These are phyloP conservation scores for Aspergillus fumigatus DNA, from an alignment of 2,329 filamentous ascomycete genomes.

Conservation along the genomic window DNA sequence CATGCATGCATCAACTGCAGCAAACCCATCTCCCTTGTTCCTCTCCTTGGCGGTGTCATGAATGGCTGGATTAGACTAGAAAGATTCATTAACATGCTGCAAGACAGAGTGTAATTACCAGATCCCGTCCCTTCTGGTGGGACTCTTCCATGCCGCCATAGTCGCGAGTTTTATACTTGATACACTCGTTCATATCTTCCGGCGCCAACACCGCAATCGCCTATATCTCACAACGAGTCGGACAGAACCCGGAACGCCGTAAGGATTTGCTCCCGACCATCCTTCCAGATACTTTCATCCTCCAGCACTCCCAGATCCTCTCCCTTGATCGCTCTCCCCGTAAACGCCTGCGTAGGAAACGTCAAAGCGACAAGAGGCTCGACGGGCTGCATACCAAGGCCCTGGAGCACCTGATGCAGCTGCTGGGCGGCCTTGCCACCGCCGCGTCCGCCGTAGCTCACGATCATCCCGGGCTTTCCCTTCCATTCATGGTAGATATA, in stretches of 20 bases:
- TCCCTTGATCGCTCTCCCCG: constrained; percentile 19
- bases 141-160: too few species aligned
- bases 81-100: too few species aligned
- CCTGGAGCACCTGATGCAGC: constrained; percentile 31
- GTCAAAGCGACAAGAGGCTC: constrained; percentile 25
- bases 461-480: constrained; percentile 50
- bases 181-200: too few species aligned
- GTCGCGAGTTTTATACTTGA: too few species aligned
- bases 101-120: too few species aligned
- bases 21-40: too few species aligned
- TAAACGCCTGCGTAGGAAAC: constrained; percentile 23
- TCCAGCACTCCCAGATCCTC: constrained; percentile 17
- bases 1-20: too few species aligned
- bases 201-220: too few species aligned
- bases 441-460: constrained; percentile 51
- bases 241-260: constrained; percentile 1
- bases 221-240: background rate
- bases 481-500: constrained; percentile 57
- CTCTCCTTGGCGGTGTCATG: too few species aligned
- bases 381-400: constrained; percentile 32
- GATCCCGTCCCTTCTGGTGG: too few species aligned
- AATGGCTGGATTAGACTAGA: too few species aligned
- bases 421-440: constrained; percentile 36
- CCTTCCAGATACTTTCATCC: constrained; percentile 1
- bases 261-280: constrained; percentile 5